These are phyloP conservation scores for Trichoderma sp. DNA, from an alignment of 2,329 filamentous ascomycete genomes.

Conservation along the genomic window DNA sequence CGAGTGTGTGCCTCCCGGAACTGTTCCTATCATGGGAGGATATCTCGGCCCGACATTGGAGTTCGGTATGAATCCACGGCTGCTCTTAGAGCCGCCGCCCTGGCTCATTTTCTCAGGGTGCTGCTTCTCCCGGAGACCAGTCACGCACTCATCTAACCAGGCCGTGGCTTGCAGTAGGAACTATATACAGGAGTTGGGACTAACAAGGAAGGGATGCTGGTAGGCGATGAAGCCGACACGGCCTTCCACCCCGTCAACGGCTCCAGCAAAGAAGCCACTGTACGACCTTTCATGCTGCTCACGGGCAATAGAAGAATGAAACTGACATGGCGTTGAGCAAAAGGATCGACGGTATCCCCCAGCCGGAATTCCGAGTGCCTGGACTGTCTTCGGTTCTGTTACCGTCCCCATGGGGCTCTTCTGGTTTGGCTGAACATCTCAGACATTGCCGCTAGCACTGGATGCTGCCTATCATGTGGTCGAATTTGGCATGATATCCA, in stretches of 20 bases:
- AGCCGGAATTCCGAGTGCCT: slow-evolving; percentile 40
- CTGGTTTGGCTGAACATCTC: slow-evolving; percentile 35
- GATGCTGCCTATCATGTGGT: slow-evolving; percentile 39
- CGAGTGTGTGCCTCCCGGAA: neutral
- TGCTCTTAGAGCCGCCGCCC: slow-evolving; percentile 52
- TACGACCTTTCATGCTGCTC: slow-evolving; percentile 3
- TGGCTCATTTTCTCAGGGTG: slow-evolving; percentile 34
- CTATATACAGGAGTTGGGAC: neutral
- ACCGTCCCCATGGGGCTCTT: slow-evolving; percentile 49
- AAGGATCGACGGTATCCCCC: slow-evolving; percentile 35
- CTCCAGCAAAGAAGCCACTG: slow-evolving; percentile 30
- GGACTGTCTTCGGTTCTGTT: slow-evolving; percentile 44
- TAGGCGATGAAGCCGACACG: neutral
- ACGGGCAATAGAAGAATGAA: slow-evolving; percentile 41
- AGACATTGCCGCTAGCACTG: slow-evolving; percentile 31
- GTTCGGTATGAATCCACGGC: slow-evolving; percentile 42
- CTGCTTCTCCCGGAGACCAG: slow-evolving; percentile 43
- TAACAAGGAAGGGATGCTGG: neutral
- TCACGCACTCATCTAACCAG: neutral
- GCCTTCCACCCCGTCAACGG: neutral
- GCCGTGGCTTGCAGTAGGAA: neutral
- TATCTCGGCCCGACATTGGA: slow-evolving; percentile 46
- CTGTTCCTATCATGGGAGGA: slow-evolving; percentile 52
- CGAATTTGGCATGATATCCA: slow-evolving; percentile 17
- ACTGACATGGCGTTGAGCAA: slow-evolving; percentile 12